Conservation (phyloP, 2,329 filamentous ascomycete species). For the Davidsoniella eucalypti region DNA sequence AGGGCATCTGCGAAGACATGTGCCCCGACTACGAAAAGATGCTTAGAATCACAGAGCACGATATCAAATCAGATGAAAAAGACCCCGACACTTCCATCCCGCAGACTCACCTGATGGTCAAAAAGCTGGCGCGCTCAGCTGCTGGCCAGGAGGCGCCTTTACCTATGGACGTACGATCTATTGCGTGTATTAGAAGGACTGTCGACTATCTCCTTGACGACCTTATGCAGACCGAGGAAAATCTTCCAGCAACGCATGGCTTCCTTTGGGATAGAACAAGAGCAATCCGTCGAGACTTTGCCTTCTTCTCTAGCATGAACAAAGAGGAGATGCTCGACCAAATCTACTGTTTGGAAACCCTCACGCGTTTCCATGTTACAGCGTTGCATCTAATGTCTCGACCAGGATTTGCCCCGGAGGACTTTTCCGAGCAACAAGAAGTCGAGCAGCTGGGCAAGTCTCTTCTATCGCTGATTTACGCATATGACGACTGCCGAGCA, state of each 20-base stretch:
- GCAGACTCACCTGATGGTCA: constrained; percentile 41
- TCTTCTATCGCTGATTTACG: constrained; percentile 45
- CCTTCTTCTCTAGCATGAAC: constrained; percentile 46
- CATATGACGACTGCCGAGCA: constrained; percentile 49
- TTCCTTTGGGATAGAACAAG: constrained; percentile 55
- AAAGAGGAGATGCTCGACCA: constrained; percentile 39
- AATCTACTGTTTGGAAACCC: constrained; percentile 48
- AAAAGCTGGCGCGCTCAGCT: constrained; percentile 49
- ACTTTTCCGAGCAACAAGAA: constrained; percentile 51
- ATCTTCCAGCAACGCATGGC: constrained; percentile 39
- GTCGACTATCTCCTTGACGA: constrained; percentile 47
- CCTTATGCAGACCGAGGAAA: constrained; percentile 36
- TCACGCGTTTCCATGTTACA: constrained; percentile 49
- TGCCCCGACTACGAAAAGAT: constrained; percentile 52
- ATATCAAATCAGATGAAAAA: constrained; percentile 41
- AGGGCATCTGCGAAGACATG: constrained; percentile 53
- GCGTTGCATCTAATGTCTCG: constrained; percentile 46
- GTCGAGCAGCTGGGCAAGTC: constrained; percentile 50
- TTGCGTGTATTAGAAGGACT: constrained; percentile 39
- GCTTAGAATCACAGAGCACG: constrained; percentile 43
- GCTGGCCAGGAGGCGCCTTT: constrained; percentile 51
- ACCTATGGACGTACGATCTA: constrained; percentile 50
- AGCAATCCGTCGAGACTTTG: constrained; percentile 51
- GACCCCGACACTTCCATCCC: constrained; percentile 28
- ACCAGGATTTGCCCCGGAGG: constrained; percentile 36